Base-by-base conservation (phyloP, 2,329 filamentous ascomycete species). In the Neonectria ditissima region DNA sequence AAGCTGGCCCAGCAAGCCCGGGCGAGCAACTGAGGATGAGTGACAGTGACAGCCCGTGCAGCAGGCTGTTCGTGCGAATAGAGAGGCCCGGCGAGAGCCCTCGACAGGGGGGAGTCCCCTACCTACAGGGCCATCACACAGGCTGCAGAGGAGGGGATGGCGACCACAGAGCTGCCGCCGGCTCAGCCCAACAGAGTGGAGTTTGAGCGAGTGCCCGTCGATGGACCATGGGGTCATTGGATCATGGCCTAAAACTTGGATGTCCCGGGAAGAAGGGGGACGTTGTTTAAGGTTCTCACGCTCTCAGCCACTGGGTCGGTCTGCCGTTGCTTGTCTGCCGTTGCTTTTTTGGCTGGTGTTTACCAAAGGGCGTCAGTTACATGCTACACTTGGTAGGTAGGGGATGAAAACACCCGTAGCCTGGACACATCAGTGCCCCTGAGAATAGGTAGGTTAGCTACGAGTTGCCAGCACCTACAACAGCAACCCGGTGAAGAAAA, bases 201-300 rank as follows among this genome's bases (percentile, higher is more conserved):
- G 39, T 28, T 28, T 11, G 39, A 39, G 13, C 37, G n/a, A 22
- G 43, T 44, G 26, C 44, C 51, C 24, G n/a, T n/a, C n/a, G n/a
- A 34, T 55, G 50, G 26, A 45, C 24, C 24, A 26, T 6, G 24
- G 24, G 24, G 24, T 48, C 55, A n/a, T 34, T 44, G 32, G n/a
- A n/a, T 11, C 37, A 30, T 14, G 28, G 53, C 14, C 30, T 26
- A 37, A 26, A 44, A 39, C 22, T 51, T 45, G 45, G 59, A 28
- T 53, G 54, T 48, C 41, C 41, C 64, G 65, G 69, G 44, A 50
- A 30, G 51, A 44, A 34, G 28, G 70, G 64, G 63, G 64, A 48
- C 45, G 63, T 48, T 51, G 69, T 72, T 67, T 74, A 74, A 74
- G 72, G 72, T 74, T 74, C 72, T 74, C 72, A 74, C 72, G 67